These are phyloP conservation scores for Leishmania amazonensis DNA, from an alignment of 208 protist genomes.

Conservation along the genomic window DNA sequence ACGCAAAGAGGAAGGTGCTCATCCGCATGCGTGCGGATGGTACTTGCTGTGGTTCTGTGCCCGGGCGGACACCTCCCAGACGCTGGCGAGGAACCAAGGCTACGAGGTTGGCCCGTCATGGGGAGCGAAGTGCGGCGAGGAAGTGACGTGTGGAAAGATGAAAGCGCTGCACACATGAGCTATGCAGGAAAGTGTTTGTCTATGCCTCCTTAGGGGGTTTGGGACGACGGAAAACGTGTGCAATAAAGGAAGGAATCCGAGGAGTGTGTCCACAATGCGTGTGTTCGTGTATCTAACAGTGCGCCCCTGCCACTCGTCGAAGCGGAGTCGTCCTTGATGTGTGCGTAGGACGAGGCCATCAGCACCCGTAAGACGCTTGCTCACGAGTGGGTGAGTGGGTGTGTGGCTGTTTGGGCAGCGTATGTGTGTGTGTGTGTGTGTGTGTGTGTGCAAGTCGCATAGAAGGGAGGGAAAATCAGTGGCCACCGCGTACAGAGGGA, in stretches of 20 bases:
- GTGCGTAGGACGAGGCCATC: not conserved
- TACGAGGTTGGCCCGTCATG: not conserved
- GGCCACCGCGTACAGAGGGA: not conserved
- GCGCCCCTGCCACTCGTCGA: not conserved
- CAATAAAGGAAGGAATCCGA: not conserved
- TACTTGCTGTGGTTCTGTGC: slow-evolving; percentile 6
- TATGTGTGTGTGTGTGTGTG: too few species aligned
- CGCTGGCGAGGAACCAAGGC: not conserved
- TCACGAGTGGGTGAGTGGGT: not conserved
- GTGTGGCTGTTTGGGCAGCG: not conserved
- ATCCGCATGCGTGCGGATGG: not conserved
- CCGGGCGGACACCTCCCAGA: not conserved
- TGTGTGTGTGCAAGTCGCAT: not conserved
- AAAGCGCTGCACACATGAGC: not conserved
- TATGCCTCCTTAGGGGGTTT: not conserved
- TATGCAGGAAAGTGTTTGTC: not conserved
- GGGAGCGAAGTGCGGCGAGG: not conserved
- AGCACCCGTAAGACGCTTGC: not conserved
- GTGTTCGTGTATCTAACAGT: not conserved
- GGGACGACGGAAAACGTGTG: not conserved
- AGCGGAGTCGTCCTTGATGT: not conserved
- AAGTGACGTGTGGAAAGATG: not conserved
- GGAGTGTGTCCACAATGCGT: not conserved
- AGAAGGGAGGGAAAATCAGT: not conserved
- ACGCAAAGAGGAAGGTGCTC: not conserved